These are phyloP conservation scores for Clonostachys byssicola DNA, from an alignment of 2,329 filamentous ascomycete genomes.

Conservation along the genomic window DNA sequence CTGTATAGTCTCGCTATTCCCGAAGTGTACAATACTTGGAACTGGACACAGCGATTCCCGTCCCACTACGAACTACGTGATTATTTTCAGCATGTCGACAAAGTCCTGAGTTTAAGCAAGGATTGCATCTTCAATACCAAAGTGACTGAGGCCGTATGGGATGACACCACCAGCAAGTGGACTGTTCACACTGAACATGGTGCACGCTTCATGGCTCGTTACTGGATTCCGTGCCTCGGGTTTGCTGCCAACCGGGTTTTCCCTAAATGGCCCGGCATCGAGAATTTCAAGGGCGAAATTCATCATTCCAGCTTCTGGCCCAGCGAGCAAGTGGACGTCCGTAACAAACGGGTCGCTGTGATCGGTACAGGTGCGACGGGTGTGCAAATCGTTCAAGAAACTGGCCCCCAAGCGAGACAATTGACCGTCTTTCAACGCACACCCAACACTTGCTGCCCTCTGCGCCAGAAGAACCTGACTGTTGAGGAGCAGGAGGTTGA, in stretches of 20 bases:
- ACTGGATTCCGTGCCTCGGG: conserved; percentile 30
- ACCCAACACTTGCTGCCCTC: conserved; percentile 54
- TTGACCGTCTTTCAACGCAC: conserved; percentile 1
- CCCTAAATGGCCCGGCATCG: conserved; percentile 21
- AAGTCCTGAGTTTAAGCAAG: conserved; percentile 29
- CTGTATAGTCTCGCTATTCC: conserved; percentile 16
- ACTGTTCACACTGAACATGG: conserved; percentile 30
- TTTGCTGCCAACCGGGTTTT: conserved; percentile 32
- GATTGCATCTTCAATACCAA: conserved; percentile 31
- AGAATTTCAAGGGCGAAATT: conserved; percentile 2
- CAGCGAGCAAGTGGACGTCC: conserved; percentile 28
- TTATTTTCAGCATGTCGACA: conserved; percentile 35
- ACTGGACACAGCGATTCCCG: conserved; percentile 27
- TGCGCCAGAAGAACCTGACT: conserved; percentile 51
- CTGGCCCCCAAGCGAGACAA: neutral
- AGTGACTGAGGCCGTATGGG: conserved; percentile 28
- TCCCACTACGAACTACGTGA: conserved; percentile 22
- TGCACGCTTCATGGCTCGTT: conserved; percentile 20
- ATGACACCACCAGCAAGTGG: conserved; percentile 25
- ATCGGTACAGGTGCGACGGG: conserved; percentile 63
- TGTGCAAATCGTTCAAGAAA: no score
- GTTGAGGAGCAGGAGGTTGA: no score
- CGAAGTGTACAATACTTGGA: conserved; percentile 30
- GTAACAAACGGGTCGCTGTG: conserved; percentile 56
- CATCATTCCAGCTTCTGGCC: neutral